Evolutionary conservation across 495 filamentous ascomycete species (phyloP), one percentile per base, ranked within the genome.

Genomic region (Hypoxylon fuscum): DNA sequence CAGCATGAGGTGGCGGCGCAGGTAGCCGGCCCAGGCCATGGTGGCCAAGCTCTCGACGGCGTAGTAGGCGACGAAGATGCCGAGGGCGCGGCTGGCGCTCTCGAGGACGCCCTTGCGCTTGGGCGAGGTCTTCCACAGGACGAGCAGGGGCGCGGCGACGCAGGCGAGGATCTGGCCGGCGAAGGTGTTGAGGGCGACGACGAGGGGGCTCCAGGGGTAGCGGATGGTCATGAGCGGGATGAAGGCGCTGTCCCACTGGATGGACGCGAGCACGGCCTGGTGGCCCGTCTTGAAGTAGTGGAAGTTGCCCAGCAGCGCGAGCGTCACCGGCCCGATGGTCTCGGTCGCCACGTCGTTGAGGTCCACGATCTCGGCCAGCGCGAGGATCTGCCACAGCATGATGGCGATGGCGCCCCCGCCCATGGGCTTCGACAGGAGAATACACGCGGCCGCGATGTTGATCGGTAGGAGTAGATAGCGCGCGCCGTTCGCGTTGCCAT

Each of bases 221-320:
- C 84, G 83, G 68, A 98, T 85, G 2, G 87, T 85, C 41, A 86
- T 82, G 22, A 98, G 79, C 1, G 96, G 89, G 65, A 99, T 90
- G 81, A 98, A 98, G 18, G 92, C 94, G n/a, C 85, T 81, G 74
- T 98, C 93, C 95, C 95, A 99, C 68, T 99, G 96, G 72, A 99
- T 96, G 57, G 85, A 88, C 65, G 85, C 83, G 18, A 97, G 83
- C 0, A 87, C 89, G 12, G 94, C 94, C 74, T 98, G 96, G 75
- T 99, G 95, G 62, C 95, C 95, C 0, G 95, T 99, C 66, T 94
- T 96, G 86, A 99, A 99, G 80, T 88, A 99, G 78, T 96, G 86
- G 73, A 92, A 96, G 62, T 87, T 89, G 43, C 92, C 96, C 1
- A 99, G 81, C 12, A 97, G 74, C 32, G 86, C 96, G 9, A 99